Percentiles rank a stretch among this genome's conserved stretches.
Conservation (phyloP, 805 yeast species). For the Candida palmyrensis region DNA sequence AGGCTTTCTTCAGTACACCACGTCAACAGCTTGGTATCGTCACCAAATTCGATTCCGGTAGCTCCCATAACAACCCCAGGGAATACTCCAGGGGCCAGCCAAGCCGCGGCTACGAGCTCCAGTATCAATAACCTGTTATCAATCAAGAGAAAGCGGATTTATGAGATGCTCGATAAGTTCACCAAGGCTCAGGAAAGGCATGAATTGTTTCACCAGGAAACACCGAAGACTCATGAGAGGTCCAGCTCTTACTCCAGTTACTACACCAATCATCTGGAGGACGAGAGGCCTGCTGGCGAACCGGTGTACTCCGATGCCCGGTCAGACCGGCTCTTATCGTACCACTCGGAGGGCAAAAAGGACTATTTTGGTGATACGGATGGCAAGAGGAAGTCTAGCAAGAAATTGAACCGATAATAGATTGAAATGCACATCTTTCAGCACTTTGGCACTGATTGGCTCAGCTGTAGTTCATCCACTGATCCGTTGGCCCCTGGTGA, state of each 20-base stretch:
- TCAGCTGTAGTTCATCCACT: no score
- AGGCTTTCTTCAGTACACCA: constrained; percentile 60
- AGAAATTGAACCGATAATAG: no score
- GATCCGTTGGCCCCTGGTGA: no score
- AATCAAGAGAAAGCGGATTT: constrained; percentile 31
- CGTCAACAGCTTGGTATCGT: constrained; percentile 18
- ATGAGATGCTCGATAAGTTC: constrained; percentile 39
- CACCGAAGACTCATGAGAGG: no score
- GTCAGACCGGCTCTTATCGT: neutral
- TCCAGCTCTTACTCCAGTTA: no score
- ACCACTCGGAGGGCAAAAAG: neutral
- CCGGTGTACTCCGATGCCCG: constrained; percentile 1
- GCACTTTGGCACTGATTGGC: no score
- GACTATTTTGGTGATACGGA: constrained; percentile 2
- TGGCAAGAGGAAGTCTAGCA: constrained; percentile 11
- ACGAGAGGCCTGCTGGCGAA: no score
- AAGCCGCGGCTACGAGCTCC: constrained; percentile 13
- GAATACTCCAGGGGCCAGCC: constrained; percentile 6
- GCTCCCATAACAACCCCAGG: constrained; percentile 6
- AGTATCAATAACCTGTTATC: constrained; percentile 24
- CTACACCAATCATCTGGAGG: no score
- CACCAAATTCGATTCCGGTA: constrained; percentile 3
- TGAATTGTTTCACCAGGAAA: constrained; percentile 8
- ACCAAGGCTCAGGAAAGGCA: constrained; percentile 32
- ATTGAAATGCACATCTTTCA: no score